phyloP scores from a whole-genome alignment of 169 alveolate genomes.

The Plasmodium ovale region DNA sequence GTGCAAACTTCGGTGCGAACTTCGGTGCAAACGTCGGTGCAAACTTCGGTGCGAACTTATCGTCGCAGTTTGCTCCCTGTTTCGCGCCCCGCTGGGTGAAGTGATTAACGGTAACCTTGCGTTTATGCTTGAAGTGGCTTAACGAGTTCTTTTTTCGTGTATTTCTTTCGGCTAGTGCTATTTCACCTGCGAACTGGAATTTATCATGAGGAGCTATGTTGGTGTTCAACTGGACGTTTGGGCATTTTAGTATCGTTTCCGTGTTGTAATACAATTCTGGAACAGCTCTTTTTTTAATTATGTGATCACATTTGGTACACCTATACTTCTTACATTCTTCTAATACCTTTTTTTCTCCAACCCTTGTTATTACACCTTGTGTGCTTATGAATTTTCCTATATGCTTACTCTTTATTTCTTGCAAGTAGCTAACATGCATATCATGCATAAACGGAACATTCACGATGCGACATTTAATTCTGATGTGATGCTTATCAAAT shows the following conservation, averaged over 20 bases:
- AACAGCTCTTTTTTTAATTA: conserved; percentile 76
- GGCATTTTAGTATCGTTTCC: conserved; percentile 66
- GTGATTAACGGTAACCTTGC: not conserved
- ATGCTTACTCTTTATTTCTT: conserved; percentile 61
- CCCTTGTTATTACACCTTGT: conserved; percentile 72
- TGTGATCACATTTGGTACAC: conserved; percentile 79
- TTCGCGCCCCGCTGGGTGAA: not conserved
- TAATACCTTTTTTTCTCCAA: conserved; percentile 78
- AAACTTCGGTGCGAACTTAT: not conserved
- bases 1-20: not conserved
- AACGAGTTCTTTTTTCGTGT: too few relatives aligned
- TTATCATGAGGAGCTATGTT: conserved; percentile 17
- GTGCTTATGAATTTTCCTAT: conserved; percentile 60
- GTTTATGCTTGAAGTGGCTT: not conserved
- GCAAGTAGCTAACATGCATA: conserved; percentile 35
- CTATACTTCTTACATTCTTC: conserved; percentile 82
- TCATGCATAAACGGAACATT: conserved; percentile 59
- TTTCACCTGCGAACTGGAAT: not conserved
- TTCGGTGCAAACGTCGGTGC: not conserved
- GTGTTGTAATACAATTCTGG: conserved; percentile 80
- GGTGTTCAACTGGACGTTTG: conserved; percentile 14
- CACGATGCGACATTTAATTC: conserved; percentile 38
- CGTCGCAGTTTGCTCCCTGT: not conserved
- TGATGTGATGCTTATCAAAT: conserved; percentile 54
- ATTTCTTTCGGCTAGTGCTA: too few relatives aligned